Percentiles rank a stretch among this genome's conserved stretches.
phyloP scores from a whole-genome alignment of 129 eudicot genomes.

The Solidago caesia region DNA sequence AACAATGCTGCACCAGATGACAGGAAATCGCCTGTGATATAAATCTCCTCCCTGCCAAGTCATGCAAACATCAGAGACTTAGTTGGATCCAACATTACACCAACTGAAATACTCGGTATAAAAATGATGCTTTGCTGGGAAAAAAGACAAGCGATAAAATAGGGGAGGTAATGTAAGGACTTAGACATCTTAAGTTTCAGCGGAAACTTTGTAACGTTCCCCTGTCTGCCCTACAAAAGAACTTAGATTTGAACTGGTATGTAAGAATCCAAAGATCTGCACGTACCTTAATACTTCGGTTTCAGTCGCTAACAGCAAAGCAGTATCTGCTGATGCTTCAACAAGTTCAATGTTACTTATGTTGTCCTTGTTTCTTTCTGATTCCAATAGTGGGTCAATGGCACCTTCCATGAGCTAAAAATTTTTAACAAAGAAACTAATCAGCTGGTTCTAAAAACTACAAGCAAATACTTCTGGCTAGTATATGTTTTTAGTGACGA shows the following conservation, averaged over 20 bases:
- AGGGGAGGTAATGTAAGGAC: background rate
- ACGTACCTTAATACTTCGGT: slow-evolving; percentile 41
- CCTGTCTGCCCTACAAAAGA: background rate
- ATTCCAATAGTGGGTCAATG: slow-evolving; percentile 33
- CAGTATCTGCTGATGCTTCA: slow-evolving; percentile 37
- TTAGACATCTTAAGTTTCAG: slow-evolving; percentile 20
- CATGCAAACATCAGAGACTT: slow-evolving; percentile 16
- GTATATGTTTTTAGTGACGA: slow-evolving; percentile 12
- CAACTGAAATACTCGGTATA: background rate
- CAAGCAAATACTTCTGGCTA: background rate
- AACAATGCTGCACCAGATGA: slow-evolving; percentile 70
- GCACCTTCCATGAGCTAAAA: slow-evolving; percentile 36
- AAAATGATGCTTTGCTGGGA: too few relatives aligned
- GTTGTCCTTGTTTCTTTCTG: slow-evolving; percentile 32
- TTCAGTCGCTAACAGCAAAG: slow-evolving; percentile 27
- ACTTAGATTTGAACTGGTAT: slow-evolving; percentile 4
- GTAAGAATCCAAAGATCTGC: slow-evolving; percentile 18
- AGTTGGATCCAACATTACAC: slow-evolving; percentile 21
- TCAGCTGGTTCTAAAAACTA: slow-evolving; percentile 24
- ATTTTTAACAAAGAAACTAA: slow-evolving; percentile 18
- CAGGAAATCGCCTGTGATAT: slow-evolving; percentile 35
- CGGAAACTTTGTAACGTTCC: slow-evolving; percentile 5
- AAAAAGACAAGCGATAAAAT: too few relatives aligned
- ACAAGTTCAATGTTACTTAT: slow-evolving; percentile 31
- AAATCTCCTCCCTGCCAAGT: slow-evolving; percentile 48